phyloP scores from a whole-genome alignment of 2,329 filamentous ascomycete species.

The Macrophomina pseudophaseolina region DNA sequence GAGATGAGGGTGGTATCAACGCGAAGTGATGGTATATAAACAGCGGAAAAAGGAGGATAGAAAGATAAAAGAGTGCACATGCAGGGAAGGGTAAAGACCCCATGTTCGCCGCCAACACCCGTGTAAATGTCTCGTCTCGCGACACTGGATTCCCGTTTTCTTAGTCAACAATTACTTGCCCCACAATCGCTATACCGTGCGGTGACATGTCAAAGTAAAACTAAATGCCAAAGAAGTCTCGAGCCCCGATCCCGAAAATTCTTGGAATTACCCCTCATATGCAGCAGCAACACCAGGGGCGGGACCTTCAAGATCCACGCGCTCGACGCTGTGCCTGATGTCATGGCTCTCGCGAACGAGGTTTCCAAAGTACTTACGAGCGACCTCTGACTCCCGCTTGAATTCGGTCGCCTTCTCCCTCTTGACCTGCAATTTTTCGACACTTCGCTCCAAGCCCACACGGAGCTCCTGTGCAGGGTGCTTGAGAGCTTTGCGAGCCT shows the following conservation, averaged over 20 bases:
- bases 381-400: constrained; percentile 81
- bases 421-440: constrained; percentile 79
- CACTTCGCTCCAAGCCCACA: constrained; percentile 78
- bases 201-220: background rate
- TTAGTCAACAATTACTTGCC: constrained; percentile 5
- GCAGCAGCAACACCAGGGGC: constrained; percentile 49
- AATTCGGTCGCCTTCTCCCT: constrained; percentile 84
- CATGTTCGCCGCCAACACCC: constrained; percentile 20
- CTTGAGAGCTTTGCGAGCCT: constrained; percentile 87
- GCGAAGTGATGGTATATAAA: constrained; percentile 23
- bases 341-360: constrained; percentile 69
- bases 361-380: constrained; percentile 87
- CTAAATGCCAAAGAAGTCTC: background rate
- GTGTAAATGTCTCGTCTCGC: constrained; percentile 5
- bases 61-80: background rate
- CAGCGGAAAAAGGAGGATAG: constrained; percentile 10
- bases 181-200: background rate
- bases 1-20: constrained; percentile 21
- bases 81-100: constrained; percentile 10
- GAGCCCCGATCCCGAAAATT: too few relatives aligned
- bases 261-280: constrained; percentile 30
- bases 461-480: constrained; percentile 86
- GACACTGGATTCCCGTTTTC: background rate
- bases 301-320: constrained; percentile 59
- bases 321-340: constrained; percentile 54